A percentile compares a stretch with the other conserved stretches of the same genome.
phyloP scores from a whole-genome alignment of 208 protist genomes.

The Trichomonas vaginalis region DNA sequence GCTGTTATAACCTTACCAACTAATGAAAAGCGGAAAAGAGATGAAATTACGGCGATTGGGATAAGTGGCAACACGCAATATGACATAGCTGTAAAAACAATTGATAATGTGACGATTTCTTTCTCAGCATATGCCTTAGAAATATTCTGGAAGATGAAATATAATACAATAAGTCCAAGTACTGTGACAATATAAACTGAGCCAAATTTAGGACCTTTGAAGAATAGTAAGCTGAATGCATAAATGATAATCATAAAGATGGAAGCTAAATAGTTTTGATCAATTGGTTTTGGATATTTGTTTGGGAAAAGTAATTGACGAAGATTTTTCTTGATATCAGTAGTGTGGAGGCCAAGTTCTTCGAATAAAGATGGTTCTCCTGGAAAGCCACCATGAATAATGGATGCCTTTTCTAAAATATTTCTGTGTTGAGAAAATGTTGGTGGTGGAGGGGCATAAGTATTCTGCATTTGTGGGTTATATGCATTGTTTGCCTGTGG shows the following conservation, averaged over 20 bases:
- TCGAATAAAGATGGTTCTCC: neutral
- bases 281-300: neutral
- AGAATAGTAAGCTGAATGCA: neutral
- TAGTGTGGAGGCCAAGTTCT: neutral
- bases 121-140: neutral
- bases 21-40: neutral
- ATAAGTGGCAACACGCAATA: neutral
- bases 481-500: too few relatives aligned
- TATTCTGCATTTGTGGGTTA: too few relatives aligned
- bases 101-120: neutral
- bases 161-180: neutral
- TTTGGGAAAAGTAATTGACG: neutral
- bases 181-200: neutral
- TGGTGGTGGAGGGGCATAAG: too few relatives aligned
- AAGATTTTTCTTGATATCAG: neutral
- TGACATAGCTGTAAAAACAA: neutral
- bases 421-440: too few relatives aligned
- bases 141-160: neutral
- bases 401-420: too few relatives aligned
- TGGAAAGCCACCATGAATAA: neutral
- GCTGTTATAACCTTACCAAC: neutral
- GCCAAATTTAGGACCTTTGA: neutral
- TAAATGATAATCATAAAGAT: neutral
- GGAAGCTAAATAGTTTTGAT: neutral
- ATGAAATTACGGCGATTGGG: neutral